A percentile compares a stretch with the other conserved stretches of the same genome.
Conservation (phyloP, 176 grass and related monocot genomes). For the Phragmites australis region DNA sequence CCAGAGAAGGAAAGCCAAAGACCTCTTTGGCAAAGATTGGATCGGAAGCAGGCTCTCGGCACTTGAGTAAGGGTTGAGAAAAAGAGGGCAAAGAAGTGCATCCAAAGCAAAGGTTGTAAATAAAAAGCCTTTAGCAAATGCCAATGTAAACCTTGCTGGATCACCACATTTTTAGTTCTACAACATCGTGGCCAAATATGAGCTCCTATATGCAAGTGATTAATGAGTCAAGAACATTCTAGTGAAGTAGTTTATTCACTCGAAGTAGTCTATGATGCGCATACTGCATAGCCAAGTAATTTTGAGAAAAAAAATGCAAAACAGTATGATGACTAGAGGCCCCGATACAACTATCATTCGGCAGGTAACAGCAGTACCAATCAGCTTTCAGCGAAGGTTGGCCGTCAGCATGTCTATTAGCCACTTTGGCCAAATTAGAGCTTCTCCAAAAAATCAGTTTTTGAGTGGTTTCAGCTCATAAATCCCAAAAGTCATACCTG, state of each 20-base stretch:
- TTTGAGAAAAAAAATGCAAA: neutral
- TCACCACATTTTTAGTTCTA: neutral
- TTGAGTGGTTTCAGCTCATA: neutral
- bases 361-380: neutral
- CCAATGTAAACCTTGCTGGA: neutral
- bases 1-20: no score
- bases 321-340: neutral
- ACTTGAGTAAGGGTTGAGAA: neutral
- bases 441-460: neutral
- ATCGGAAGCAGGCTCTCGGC: constrained; percentile 4
- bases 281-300: neutral
- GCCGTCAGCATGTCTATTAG: neutral
- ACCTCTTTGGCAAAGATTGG: no score
- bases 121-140: constrained; percentile 45
- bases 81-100: constrained; percentile 37
- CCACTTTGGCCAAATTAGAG: neutral
- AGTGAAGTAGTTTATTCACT: neutral
- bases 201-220: no score
- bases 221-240: neutral
- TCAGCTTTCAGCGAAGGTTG: neutral
- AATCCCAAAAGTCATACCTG: neutral
- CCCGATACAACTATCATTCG: neutral
- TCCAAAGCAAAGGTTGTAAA: constrained; percentile 41
- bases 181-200: neutral
- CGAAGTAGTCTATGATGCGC: neutral